Base-by-base conservation (phyloP, 208 protist genomes). In the Trypanosoma melophagium region DNA sequence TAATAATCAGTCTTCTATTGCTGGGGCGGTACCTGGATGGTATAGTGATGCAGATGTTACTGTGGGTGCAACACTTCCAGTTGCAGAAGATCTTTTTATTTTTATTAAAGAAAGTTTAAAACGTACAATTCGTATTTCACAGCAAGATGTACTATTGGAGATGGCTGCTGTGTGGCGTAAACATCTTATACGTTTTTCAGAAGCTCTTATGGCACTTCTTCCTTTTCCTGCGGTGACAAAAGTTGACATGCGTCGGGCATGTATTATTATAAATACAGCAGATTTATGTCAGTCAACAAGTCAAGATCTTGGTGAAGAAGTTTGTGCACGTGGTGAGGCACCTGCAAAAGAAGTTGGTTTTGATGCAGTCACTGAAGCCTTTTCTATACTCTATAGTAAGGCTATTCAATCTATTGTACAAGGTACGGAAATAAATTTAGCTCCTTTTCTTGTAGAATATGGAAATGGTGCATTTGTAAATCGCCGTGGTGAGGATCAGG, bases 81-180 rank as follows among this genome's bases (percentile, higher is more conserved):
- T 91, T n/a, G 80, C 90, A 3, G 84, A 92, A 71, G 89, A 97
- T 62, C 77, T 97, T 41, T 97, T 96, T 59, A 80, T 94, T 17
- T 96, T 94, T 71, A 95, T 97, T 67, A 93, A 93, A 70, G 82
- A 94, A 60, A 93, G 85, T 65, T 79, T 96, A 7, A 92, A 87
- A 67, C 88, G 89, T 22, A 74, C 88, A 7, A 57, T 89, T 63
- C 82, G 86, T 19, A 90, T 96, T 40, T 87, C 90, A 2, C 89
- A 95, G 76, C 87, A 92, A 56, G 86, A 96, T 55, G 81, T 94
- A 31, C 71, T 97, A 40, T 62, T 95, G 5, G 87, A 97, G 8
- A 94, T 96, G 87, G 84, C 85, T 0, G 77, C 49, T 12, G 89
- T 96, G 24, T 97, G 90, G 89, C 79, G 86, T 3, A 76, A 81